Percentiles rank a stretch among this genome's conserved stretches.
phyloP scores from a whole-genome alignment of 768 basidiomycete species.

The Pleurotus pulmonarius region DNA sequence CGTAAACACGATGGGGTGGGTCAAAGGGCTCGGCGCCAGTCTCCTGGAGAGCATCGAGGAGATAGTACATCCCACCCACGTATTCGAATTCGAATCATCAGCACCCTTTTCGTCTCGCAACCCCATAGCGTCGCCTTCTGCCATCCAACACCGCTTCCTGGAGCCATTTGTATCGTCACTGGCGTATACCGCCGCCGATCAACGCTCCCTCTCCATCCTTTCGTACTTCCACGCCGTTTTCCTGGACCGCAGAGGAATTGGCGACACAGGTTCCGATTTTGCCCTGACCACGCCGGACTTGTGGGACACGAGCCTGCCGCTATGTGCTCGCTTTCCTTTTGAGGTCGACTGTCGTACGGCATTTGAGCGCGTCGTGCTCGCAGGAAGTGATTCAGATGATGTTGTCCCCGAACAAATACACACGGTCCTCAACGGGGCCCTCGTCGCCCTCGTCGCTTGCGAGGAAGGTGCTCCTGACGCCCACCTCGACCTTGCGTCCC shows the following conservation, averaged over 20 bases:
- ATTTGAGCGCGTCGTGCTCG: conserved; percentile 62
- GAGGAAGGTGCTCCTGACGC: conserved; percentile 38
- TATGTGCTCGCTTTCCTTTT: conserved; percentile 70
- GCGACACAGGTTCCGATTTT: conserved; percentile 17
- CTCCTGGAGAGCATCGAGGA: conserved; percentile 68
- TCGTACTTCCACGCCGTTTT: conserved; percentile 72
- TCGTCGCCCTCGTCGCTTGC: conserved; percentile 71
- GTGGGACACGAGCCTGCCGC: conserved; percentile 70
- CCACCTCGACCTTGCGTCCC: neutral
- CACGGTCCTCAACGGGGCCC: conserved; percentile 71
- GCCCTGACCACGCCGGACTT: conserved; percentile 31
- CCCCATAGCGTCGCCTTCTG: neutral
- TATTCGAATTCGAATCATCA: conserved; percentile 47
- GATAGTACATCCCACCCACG: conserved; percentile 52
- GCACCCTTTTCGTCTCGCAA: conserved; percentile 10
- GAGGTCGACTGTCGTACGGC: conserved; percentile 57
- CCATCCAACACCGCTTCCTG: conserved; percentile 36
- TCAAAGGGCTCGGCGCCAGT: conserved; percentile 88
- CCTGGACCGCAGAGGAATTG: conserved; percentile 9
- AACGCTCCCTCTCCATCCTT: conserved; percentile 64
- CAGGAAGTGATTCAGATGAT: conserved; percentile 76
- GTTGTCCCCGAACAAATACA: conserved; percentile 66
- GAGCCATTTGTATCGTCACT: conserved; percentile 40
- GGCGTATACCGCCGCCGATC: conserved; percentile 57
- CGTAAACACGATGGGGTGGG: conserved; percentile 97